A percentile compares a stretch with the other conserved stretches of the same genome.
Evolutionary conservation across 139 green algal genomes (phyloP).

Genomic region (Picochlorum costavermella): DNA sequence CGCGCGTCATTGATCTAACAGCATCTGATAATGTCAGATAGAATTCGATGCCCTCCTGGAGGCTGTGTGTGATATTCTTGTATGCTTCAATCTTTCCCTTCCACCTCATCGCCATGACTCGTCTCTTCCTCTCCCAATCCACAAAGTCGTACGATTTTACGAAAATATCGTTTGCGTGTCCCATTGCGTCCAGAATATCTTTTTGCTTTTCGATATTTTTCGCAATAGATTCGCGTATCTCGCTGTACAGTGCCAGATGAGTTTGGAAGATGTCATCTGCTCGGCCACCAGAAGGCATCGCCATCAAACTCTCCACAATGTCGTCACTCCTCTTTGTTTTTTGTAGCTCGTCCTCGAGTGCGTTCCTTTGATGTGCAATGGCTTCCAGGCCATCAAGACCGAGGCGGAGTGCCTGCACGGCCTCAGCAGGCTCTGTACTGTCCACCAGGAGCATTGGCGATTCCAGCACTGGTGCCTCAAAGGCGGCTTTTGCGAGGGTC

Average conservation of each 20-base stretch:
- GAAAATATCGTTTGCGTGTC: slow-evolving; percentile 29
- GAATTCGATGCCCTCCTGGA: slow-evolving; percentile 76
- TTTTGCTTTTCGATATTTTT: slow-evolving; percentile 49
- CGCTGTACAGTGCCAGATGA: slow-evolving; percentile 84
- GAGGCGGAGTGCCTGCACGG: slow-evolving; percentile 53
- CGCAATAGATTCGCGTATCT: slow-evolving; percentile 40
- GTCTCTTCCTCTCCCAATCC: slow-evolving; percentile 55
- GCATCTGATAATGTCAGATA: slow-evolving; percentile 70
- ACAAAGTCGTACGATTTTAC: slow-evolving; percentile 29
- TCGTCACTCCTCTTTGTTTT: slow-evolving; percentile 80
- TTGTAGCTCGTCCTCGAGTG: slow-evolving; percentile 80
- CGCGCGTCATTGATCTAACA: slow-evolving; percentile 40
- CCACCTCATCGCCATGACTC: slow-evolving; percentile 36
- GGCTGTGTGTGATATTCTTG: slow-evolving; percentile 63
- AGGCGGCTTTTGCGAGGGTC: slow-evolving; percentile 38
- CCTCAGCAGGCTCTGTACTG: slow-evolving; percentile 53
- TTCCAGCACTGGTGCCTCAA: slow-evolving; percentile 61
- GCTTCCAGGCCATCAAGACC: slow-evolving; percentile 51
- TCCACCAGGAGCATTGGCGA: slow-evolving; percentile 44
- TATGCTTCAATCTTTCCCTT: slow-evolving; percentile 34
- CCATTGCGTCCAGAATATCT: slow-evolving; percentile 47
- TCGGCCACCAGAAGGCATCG: slow-evolving; percentile 32
- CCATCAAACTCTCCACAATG: slow-evolving; percentile 82
- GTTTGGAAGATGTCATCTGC: slow-evolving; percentile 47
- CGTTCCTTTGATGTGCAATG: slow-evolving; percentile 46